phyloP scores from a whole-genome alignment of 306 rosid species.

The Medicago ruthenica region DNA sequence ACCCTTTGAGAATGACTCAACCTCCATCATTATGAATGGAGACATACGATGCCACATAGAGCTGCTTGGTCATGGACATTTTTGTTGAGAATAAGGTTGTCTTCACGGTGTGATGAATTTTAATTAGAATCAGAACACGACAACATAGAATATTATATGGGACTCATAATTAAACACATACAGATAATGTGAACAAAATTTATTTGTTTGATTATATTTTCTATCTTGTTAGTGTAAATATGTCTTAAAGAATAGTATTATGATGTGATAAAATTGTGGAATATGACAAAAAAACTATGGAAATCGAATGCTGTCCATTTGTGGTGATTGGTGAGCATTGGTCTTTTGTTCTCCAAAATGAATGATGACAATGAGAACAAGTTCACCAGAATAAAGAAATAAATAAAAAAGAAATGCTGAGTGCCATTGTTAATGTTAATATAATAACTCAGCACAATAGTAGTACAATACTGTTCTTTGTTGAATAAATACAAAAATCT shows the following conservation, averaged over 20 bases:
- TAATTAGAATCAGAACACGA: not conserved
- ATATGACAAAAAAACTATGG: not conserved
- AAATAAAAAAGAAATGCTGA: not conserved
- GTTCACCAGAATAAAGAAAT: not conserved
- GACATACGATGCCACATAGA: constrained; percentile 27
- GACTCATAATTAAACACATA: not conserved
- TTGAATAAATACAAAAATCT: constrained; percentile 21
- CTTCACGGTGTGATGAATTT: constrained; percentile 15
- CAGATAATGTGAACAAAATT: not conserved
- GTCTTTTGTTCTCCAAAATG: not conserved
- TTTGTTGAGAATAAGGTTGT: constrained; percentile 36
- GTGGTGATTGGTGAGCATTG: not conserved
- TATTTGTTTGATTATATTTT: not conserved
- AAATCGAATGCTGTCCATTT: not conserved
- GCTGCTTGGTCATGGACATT: not conserved
- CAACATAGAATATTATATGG: not conserved
- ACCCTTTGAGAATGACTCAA: constrained; percentile 44
- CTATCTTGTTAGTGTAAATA: not conserved
- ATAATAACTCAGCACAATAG: not conserved
- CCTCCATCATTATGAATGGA: constrained; percentile 41
- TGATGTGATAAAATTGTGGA: not conserved
- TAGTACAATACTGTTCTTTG: not conserved
- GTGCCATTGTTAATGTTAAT: not conserved
- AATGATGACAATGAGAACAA: not conserved
- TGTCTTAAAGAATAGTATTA: not conserved